Percentiles rank a stretch among this genome's conserved stretches.
Conservation (phyloP, 164 flowering plant species). For the Sedum album region DNA sequence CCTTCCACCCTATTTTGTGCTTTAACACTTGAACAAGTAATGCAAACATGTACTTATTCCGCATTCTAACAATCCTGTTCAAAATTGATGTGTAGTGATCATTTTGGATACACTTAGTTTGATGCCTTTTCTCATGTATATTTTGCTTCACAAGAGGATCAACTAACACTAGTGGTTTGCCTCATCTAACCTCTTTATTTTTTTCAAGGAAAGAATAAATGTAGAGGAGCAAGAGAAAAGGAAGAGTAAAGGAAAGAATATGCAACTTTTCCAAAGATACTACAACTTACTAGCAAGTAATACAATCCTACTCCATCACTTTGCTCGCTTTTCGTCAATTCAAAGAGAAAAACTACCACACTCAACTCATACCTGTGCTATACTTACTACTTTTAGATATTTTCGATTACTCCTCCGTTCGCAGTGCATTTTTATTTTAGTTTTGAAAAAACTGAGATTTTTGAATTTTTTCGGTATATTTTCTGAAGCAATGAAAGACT, state of each 20-base stretch:
- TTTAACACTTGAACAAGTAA: slow-evolving; percentile 5
- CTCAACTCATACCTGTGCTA: neutral
- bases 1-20: neutral
- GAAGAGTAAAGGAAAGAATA: neutral
- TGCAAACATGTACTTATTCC: neutral
- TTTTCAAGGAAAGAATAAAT: neutral
- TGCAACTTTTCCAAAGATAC: neutral
- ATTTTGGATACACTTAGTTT: neutral
- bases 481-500: neutral
- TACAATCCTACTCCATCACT: neutral
- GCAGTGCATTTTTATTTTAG: no score
- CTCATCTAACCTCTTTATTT: neutral
- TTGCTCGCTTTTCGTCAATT: slow-evolving; percentile 1
- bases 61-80: neutral
- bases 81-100: neutral
- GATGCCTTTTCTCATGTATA: neutral
- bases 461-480: no score
- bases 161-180: neutral
- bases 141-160: neutral
- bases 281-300: neutral
- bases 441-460: no score
- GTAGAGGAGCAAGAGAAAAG: neutral
- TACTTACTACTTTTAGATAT: neutral
- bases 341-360: neutral
- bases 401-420: no score